phyloP scores from a whole-genome alignment of 257 asterid genomes.

The Salvia rosmarinus region DNA sequence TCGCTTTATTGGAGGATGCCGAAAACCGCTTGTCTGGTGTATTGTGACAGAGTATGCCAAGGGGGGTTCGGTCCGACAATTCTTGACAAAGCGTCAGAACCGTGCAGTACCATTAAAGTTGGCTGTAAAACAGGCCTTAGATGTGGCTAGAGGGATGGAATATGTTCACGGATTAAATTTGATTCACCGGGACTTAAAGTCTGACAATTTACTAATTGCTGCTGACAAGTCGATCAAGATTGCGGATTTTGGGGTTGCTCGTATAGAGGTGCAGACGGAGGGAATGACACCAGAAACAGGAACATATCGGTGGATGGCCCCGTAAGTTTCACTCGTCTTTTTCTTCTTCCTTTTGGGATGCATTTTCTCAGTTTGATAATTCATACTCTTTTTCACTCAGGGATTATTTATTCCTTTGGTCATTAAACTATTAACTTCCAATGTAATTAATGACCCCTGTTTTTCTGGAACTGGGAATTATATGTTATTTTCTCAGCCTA shows the following conservation, averaged over 20 bases:
- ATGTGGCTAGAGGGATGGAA: constrained; percentile 98
- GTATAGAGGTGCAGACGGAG: constrained; percentile 96
- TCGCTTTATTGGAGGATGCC: constrained; percentile 92
- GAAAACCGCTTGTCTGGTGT: constrained; percentile 99
- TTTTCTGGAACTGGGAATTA: not conserved
- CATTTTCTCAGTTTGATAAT: not conserved
- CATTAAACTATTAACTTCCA: not conserved
- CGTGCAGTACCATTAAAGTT: constrained; percentile 87
- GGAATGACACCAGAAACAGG: constrained; percentile 99
- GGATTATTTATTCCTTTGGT: not conserved
- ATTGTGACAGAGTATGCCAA: constrained; percentile 96
- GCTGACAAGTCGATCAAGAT: constrained; percentile 94
- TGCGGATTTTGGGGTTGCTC: constrained; percentile 98
- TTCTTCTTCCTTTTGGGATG: no score
- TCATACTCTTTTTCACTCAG: not conserved
- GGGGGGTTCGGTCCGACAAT: constrained; percentile 96
- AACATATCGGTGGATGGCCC: constrained; percentile 99
- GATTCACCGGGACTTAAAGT: constrained; percentile 92
- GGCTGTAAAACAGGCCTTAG: constrained; percentile 99
- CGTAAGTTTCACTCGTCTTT: constrained; percentile 59
- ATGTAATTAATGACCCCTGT: no score
- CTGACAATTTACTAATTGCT: constrained; percentile 88
- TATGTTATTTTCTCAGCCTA: not conserved
- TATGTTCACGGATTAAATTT: constrained; percentile 87
- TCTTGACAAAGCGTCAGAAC: constrained; percentile 78